phyloP scores from a whole-genome alignment of 1,139 yeast genomes.

The Yamadazyma dushanensis region DNA sequence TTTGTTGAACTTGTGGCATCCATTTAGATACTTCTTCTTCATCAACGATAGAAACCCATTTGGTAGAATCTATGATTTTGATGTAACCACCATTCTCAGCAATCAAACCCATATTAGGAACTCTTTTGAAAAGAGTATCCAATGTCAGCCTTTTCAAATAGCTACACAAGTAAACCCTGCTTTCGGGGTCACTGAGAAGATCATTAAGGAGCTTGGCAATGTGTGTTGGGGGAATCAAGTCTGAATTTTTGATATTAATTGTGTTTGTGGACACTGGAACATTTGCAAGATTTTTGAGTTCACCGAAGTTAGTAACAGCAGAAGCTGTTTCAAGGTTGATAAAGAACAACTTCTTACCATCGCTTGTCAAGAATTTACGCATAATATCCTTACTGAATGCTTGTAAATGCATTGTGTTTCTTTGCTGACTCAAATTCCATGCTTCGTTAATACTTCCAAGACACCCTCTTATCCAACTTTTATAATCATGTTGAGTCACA shows the following conservation, averaged over 20 bases:
- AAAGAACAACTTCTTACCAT: constrained; percentile 50
- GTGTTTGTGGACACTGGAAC: constrained; percentile 18
- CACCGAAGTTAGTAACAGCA: constrained; percentile 23
- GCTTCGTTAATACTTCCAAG: constrained; percentile 55
- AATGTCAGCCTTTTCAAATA: constrained; percentile 62
- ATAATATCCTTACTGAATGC: constrained; percentile 34
- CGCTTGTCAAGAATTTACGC: constrained; percentile 36
- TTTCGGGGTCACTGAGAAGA: constrained; percentile 48
- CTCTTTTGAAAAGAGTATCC: constrained; percentile 66
- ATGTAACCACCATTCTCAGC: constrained; percentile 89
- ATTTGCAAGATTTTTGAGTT: constrained; percentile 11
- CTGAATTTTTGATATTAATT: constrained; percentile 26
- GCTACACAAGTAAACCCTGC: constrained; percentile 71
- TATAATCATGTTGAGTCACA: constrained; percentile 68
- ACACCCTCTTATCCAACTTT: constrained; percentile 69
- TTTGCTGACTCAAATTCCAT: constrained; percentile 57
- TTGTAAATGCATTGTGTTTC: constrained; percentile 24
- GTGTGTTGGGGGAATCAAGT: constrained; percentile 47
- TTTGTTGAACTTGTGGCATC: constrained; percentile 60
- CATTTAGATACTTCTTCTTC: constrained; percentile 52
- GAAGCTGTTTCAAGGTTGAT: constrained; percentile 53
- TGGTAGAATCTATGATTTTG: constrained; percentile 49
- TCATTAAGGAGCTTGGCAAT: constrained; percentile 50
- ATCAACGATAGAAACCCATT: constrained; percentile 69
- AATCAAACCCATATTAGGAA: constrained; percentile 72